Evolutionary conservation across 139 green algal species (phyloP), one percentile per base, ranked within the genome.

Genomic region (Chlorella sp.): DNA sequence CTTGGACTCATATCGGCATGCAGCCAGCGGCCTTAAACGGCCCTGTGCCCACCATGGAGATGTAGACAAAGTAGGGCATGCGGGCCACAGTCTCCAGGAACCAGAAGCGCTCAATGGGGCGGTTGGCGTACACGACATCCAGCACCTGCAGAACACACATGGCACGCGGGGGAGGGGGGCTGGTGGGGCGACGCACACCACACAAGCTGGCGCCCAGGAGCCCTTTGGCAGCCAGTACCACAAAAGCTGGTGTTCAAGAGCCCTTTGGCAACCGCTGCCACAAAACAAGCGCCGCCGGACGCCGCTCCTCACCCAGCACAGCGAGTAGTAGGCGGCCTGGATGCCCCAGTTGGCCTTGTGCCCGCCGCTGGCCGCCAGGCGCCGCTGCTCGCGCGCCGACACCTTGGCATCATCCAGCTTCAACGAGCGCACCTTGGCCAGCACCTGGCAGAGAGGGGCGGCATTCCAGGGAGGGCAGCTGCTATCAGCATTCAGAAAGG

Each of bases 51-150:
- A 83, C 77, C 91, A 97, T 96, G 70, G 92, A 95, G 88, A 98
- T 97, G 90, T 96, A 99, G 72, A 90, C 93, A 88, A 99, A 99
- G 92, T 99, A 99, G 0, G 96, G 97, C 93, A 99, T 99, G 75
- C 97, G 92, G 0, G 97, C 95, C 41, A 98, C 93, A 1, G 89
- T 95, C 90, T 99, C 97, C 69, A 99, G 86, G 77, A 99, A 95
- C 96, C 96, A 99, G 87, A 96, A 96, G 46, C 94, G 88, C 82
- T 84, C 91, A 77, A 97, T 93, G 67, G 95, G 94, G 17, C 95
- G 88, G 81, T 93, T 93, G 54, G 90, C 86, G 84, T 92, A 98
- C 24, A 93, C 41, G 3, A 93, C 64, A 86, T 98, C 95, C 89
- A 98, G 80, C 44, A 94, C 70, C 87, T 86, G 83, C 94, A 97